These are phyloP conservation scores for Posidonia australis DNA, from an alignment of 106 monocot genomes.

Conservation along the genomic window DNA sequence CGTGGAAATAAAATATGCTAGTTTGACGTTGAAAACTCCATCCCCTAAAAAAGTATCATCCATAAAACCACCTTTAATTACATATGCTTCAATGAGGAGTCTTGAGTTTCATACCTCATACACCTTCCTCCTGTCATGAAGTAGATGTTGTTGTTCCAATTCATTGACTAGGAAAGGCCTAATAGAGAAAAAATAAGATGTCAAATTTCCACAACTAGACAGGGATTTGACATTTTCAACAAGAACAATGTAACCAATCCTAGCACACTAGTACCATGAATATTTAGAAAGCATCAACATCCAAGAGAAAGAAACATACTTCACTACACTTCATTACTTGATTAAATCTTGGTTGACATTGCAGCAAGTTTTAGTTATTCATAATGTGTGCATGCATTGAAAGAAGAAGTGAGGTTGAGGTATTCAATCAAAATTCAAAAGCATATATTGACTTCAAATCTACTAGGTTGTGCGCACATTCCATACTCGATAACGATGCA, in stretches of 20 bases:
- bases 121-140: conserved; percentile 96
- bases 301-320: not conserved
- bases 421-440: not conserved
- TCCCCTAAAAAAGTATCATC: no score
- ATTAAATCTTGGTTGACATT: no score
- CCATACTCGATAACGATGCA: no score
- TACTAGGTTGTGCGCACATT: not conserved
- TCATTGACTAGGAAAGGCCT: conserved; percentile 98
- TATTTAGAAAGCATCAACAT: not conserved
- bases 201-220: not conserved
- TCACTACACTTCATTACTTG: no score
- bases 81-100: no score
- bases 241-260: not conserved
- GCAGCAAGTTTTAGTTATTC: no score
- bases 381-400: not conserved
- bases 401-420: not conserved
- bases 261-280: no score
- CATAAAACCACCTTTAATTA: no score
- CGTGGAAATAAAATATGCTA: no score
- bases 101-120: conserved; percentile 61
- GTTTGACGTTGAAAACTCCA: no score
- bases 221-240: not conserved
- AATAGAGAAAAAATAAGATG: not conserved
- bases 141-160: conserved; percentile 84
- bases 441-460: not conserved